These are phyloP conservation scores for Cnidoscolus chayamansa DNA, from an alignment of 441 rosid species.

Conservation along the genomic window DNA sequence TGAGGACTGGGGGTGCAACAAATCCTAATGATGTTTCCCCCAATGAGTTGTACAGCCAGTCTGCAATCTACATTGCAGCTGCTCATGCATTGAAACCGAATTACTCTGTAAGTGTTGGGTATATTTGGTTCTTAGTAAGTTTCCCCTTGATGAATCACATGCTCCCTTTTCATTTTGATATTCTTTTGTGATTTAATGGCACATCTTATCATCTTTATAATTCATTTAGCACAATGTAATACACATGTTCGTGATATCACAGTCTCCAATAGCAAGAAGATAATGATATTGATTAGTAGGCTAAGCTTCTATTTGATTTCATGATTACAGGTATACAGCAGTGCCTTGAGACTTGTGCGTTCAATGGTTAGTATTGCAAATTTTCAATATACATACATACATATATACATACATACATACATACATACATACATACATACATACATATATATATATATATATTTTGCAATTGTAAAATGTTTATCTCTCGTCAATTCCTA, in stretches of 20 bases:
- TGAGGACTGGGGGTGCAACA: constrained; percentile 69
- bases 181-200: background rate
- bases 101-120: constrained; percentile 62
- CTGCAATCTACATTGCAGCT: constrained; percentile 95
- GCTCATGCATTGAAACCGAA: constrained; percentile 97
- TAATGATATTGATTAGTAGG: constrained; percentile 9
- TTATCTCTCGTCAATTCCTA: background rate
- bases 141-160: background rate
- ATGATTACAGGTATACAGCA: constrained; percentile 79
- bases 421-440: too few relatives aligned
- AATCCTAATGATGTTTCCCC: constrained; percentile 72
- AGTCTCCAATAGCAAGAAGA: background rate
- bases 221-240: background rate
- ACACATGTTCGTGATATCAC: background rate
- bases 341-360: constrained; percentile 89
- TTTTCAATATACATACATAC: too few relatives aligned
- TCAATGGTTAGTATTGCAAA: constrained; percentile 68
- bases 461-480: constrained; percentile 12
- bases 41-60: constrained; percentile 89
- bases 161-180: background rate
- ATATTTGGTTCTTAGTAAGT: background rate
- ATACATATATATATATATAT: background rate
- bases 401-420: too few relatives aligned
- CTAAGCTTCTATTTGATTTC: constrained; percentile 15
- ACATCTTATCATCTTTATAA: background rate